Percentiles rank a stretch among this genome's conserved stretches.
Conservation (phyloP, 31 red algal species). For the Porphyra umbilicalis region DNA sequence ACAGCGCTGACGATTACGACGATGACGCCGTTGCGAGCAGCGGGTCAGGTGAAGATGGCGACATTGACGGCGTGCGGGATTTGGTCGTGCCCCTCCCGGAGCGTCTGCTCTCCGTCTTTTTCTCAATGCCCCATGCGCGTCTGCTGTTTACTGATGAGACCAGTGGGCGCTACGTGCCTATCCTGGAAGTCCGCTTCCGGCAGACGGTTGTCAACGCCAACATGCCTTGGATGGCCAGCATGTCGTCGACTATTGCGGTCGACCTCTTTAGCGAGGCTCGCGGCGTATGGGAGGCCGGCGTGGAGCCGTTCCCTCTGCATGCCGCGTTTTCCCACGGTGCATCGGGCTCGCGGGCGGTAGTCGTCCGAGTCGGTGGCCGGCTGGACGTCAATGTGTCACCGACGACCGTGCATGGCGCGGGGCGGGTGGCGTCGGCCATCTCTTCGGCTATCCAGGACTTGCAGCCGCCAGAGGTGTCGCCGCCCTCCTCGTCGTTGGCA, state of each 20-base stretch:
- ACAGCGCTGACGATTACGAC: neutral
- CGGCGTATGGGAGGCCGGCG: conserved; percentile 58
- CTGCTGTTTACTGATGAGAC: conserved; percentile 48
- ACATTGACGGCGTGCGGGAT: conserved; percentile 6
- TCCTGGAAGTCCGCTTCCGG: conserved; percentile 44
- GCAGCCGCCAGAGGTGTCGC: neutral
- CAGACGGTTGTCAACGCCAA: conserved; percentile 27
- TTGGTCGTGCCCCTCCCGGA: neutral
- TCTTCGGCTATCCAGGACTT: neutral
- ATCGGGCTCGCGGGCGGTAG: conserved; percentile 39
- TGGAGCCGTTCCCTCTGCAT: conserved; percentile 46
- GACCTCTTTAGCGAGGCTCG: conserved; percentile 52
- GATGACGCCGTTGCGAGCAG: neutral
- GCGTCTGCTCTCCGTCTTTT: conserved; percentile 38
- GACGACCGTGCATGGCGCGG: conserved; percentile 14
- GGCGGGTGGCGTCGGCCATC: neutral
- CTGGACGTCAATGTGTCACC: conserved; percentile 60
- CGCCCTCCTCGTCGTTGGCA: neutral
- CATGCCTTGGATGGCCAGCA: conserved; percentile 29
- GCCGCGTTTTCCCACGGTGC: conserved; percentile 40
- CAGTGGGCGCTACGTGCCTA: conserved; percentile 51
- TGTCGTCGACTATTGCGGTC: conserved; percentile 21
- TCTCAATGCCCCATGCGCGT: conserved; percentile 55
- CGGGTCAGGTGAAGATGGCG: conserved; percentile 49
- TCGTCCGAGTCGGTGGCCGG: conserved; percentile 30